These are phyloP conservation scores for Hysterium pulicare DNA, from an alignment of 2,329 filamentous ascomycete species.

Conservation along the genomic window DNA sequence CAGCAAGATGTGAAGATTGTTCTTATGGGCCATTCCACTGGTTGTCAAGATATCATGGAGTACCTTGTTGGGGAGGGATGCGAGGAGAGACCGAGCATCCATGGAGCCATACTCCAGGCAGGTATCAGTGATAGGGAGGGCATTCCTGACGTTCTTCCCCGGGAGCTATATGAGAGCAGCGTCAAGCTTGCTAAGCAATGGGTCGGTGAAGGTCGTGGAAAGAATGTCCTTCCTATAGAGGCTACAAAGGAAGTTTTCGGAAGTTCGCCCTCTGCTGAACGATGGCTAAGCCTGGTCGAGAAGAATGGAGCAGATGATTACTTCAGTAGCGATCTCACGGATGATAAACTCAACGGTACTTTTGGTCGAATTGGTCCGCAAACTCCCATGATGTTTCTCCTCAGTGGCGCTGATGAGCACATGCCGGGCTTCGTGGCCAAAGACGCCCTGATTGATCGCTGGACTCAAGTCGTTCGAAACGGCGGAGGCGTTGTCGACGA, in stretches of 20 bases:
- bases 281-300: slow-evolving; percentile 57
- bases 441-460: slow-evolving; percentile 54
- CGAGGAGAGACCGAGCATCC: slow-evolving; percentile 52
- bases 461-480: slow-evolving; percentile 46
- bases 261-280: slow-evolving; percentile 52
- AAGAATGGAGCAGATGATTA: slow-evolving; percentile 75
- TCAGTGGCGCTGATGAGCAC: slow-evolving; percentile 64
- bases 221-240: slow-evolving; percentile 53
- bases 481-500: slow-evolving; percentile 49
- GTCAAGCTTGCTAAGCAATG: slow-evolving; percentile 52
- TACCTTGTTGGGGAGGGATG: slow-evolving; percentile 49
- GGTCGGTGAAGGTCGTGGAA: slow-evolving; percentile 53
- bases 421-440: slow-evolving; percentile 60
- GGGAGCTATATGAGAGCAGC: slow-evolving; percentile 8
- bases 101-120: slow-evolving; percentile 77
- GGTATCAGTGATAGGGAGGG: slow-evolving; percentile 75
- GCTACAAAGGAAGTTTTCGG: slow-evolving; percentile 25
- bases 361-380: slow-evolving; percentile 59
- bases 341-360: slow-evolving; percentile 55
- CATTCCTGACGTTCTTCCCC: slow-evolving; percentile 37
- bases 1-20: slow-evolving; percentile 51
- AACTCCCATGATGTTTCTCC: slow-evolving; percentile 61
- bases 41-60: slow-evolving; percentile 65
- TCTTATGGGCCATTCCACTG: slow-evolving; percentile 67
- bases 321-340: slow-evolving; percentile 75